Evolutionary conservation across 2,329 filamentous ascomycete species (phyloP), one percentile per base, ranked within the genome.

Genomic region (Aspergillus thermomutatus): DNA sequence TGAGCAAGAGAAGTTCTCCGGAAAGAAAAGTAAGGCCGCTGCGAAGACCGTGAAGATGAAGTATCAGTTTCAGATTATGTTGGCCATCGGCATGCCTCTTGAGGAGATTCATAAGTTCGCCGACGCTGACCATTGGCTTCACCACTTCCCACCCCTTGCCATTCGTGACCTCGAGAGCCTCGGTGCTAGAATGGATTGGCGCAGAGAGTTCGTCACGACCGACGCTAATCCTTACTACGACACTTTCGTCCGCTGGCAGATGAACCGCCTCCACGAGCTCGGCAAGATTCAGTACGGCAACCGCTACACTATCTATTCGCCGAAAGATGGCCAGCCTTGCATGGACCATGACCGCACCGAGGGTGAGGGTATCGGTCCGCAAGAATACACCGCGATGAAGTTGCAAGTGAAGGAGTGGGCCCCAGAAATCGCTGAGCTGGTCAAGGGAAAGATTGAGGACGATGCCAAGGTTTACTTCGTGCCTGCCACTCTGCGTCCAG

Each of bases 221-320:
- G 92, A 97, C 66, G 92, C 91, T 37, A 99, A 99, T 76, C 92
- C 91, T 4, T 97, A 94, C 79, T 99, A 96, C 72, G 93, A 99
- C 72, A 85, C 91, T 4, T 99, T 99, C 69, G 88, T 97, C 43
- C 82, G 90, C 68, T 99, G 94, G 94, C 94, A 97, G 77, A 97
- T 97, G 90, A 92, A 90, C 73, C 89, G 90, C 61, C 83, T 97
- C 52, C 91, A 89, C 75, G 90, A 94, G 71, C 79, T 96, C 60
- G 85, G 90, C 68, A 97, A 97, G 81, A 93, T 97, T 77, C 90
- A 92, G 77, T 95, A 94, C 68, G 92, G 91, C 54, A 94, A 91
- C 79, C 82, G 92, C 67, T 96, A 97, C 74, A 97, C 93, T 6
- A 88, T 97, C 63, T 96, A 97, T 81, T 90, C 87, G 23, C 90